These are phyloP conservation scores for Brassica juncea DNA, from an alignment of 345 rosid genomes.

Conservation along the genomic window DNA sequence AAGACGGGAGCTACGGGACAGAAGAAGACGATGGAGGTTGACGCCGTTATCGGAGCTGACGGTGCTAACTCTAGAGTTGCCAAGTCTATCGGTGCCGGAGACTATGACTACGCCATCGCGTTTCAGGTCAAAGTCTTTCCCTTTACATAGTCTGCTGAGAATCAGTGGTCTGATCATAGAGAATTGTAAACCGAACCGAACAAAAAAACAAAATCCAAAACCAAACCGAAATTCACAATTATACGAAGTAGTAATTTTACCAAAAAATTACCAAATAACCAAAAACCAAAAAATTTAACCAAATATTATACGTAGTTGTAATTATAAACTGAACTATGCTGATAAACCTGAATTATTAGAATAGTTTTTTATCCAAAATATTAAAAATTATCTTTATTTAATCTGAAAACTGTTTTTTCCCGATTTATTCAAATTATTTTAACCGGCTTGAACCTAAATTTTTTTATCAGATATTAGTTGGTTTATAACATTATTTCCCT, in stretches of 20 bases:
- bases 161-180: not conserved
- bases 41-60: conserved; percentile 93
- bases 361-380: too few species aligned
- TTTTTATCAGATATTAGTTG: too few species aligned
- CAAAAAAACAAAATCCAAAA: not conserved
- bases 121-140: conserved; percentile 64
- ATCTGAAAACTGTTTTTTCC: not conserved
- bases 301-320: not conserved
- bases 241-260: too few species aligned
- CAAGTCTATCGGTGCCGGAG: conserved; percentile 84
- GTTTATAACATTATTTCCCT: not conserved
- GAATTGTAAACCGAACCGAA: not conserved
- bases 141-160: not conserved
- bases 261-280: too few species aligned
- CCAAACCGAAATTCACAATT: not conserved
- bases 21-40: conserved; percentile 84
- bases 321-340: not conserved
- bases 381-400: too few species aligned
- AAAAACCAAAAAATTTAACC: not conserved
- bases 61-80: conserved; percentile 97
- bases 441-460: too few species aligned
- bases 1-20: conserved; percentile 58
- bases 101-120: conserved; percentile 91
- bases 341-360: not conserved
- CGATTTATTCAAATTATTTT: not conserved